A percentile compares a stretch with the other conserved stretches of the same genome.
These are phyloP conservation scores for Penicillium palitans DNA, from an alignment of 2,329 filamentous ascomycete genomes.

Conservation along the genomic window DNA sequence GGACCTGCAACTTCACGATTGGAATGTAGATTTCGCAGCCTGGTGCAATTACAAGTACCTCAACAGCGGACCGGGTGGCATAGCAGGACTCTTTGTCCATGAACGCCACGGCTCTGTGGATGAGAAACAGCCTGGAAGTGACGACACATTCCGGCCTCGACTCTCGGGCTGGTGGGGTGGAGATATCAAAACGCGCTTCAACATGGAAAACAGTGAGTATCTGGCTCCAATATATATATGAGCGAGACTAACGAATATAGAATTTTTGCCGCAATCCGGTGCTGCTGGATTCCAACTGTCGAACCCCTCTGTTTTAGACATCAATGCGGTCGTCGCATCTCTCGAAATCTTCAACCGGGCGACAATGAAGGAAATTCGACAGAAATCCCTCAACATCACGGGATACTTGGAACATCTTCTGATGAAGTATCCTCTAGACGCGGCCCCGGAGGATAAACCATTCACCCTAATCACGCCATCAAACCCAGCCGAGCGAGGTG, in stretches of 20 bases:
- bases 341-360: constrained; percentile 74
- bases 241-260: constrained; percentile 28
- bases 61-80: constrained; percentile 79
- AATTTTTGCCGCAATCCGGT: constrained; percentile 73
- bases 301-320: constrained; percentile 77
- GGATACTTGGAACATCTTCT: constrained; percentile 73
- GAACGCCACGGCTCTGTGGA: constrained; percentile 62
- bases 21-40: constrained; percentile 86
- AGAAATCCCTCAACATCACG: constrained; percentile 72
- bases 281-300: constrained; percentile 82
- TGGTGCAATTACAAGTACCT: constrained; percentile 98
- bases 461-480: constrained; percentile 69
- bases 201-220: constrained; percentile 68
- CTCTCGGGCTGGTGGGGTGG: constrained; percentile 86
- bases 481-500: constrained; percentile 67
- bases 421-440: constrained; percentile 36
- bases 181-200: constrained; percentile 73
- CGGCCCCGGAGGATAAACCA: constrained; percentile 36
- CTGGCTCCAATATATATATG: neutral
- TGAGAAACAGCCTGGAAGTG: constrained; percentile 34
- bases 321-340: constrained; percentile 71
- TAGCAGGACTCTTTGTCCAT: constrained; percentile 79
- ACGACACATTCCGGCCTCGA: constrained; percentile 61
- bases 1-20: constrained; percentile 75
- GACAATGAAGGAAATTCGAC: constrained; percentile 65